Base-by-base conservation (phyloP, 257 asterid genomes). In the Nicotiana benthamiana region DNA sequence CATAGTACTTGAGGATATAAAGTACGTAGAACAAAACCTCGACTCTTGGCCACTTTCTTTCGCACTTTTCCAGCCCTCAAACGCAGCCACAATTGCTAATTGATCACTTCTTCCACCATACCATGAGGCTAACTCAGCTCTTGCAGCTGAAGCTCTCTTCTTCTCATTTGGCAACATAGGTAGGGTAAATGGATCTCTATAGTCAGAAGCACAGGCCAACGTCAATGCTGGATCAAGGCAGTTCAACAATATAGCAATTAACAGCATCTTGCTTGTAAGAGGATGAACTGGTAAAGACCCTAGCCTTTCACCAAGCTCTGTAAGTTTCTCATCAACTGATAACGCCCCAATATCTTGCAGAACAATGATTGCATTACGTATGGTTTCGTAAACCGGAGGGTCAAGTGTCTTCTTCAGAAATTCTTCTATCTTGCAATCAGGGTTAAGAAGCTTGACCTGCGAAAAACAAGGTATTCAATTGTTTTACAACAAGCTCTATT, bases 271-370 rank as follows among this genome's bases (percentile, higher is more conserved):
- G 97, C 99, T 90, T 32, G 92, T 92, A 22, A 87, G 88, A 30
- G 97, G 99, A 84, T 95, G 99, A 83, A 94, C 97, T 1, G 99
- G 98, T 27, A 95, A 88, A 77, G 93, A 86, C 32, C 99, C 99
- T 16, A 95, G 87, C 87, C 85, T 93, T 86, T 90, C 85, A 26
- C 99, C 99, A 24, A 95, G 97, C 26, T 87, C 94, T 30, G 99
- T 95, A 59, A 95, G 97, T 85, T 88, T 85, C 88, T 91, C 98
- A 30, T 93, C 98, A 15, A 60, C 68, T 3, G 97, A 59, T 67
- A 95, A 87, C 16, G 98, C 99, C 27, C 98, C 99, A 20, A 92
- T 87, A 78, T 92, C 96, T 89, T 91, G 97, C 85, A 95, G 97
- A 82, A 91, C 86, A 52, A 75, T 70, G 61, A 92, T 84, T 53